Evolutionary conservation across 2,329 filamentous ascomycete species (phyloP), one percentile per base, ranked within the genome.

Genomic region (Apiospora saccharicola): DNA sequence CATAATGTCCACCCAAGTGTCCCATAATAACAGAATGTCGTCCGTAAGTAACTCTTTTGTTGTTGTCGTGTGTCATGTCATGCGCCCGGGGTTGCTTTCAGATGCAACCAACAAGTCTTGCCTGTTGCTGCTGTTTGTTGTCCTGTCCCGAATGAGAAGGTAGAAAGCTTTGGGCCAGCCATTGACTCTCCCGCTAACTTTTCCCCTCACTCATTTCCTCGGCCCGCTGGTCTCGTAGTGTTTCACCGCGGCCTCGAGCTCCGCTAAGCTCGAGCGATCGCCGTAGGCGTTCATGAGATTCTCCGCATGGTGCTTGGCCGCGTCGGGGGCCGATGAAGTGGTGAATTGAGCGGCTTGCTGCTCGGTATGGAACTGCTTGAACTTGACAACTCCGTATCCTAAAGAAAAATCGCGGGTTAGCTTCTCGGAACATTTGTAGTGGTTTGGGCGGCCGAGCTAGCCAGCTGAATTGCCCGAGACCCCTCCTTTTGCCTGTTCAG

Each of bases 241-340:
- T 70, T 82, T 79, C 70, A 88, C 81, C 2, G 86, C 86, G 67
- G 82, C 84, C 76, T 88, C 85, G 44, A 88, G 80, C 74, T 84
- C 84, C 37, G 84, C 83, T 4, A 88, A 80, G 74, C 83, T 87
- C 41, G 84, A 84, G 19, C 86, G 82, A 73, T 86, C 85, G 67
- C 86, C 86, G 72, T 88, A 88, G 72, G 86, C 83, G 47, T 87
- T 83, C 79, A 87, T 81, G 71, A 85, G 80, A 26, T 83, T 81
- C 72, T 86, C 82, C 68, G 79, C 80, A 70, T 78, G 79, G 22
- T 14, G 19, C 57, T 24, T 64, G 14, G 72, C 72, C 70, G 76
- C 22, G 49, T 61, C 51, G 37, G 69, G 26, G 12, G 41, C 51
- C 22, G 57, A n/a, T 1, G 57, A 22, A 10, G 57, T 41, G 8